These are phyloP conservation scores for Meripilus lineatus DNA, from an alignment of 1,284 basidiomycete genomes.

Conservation along the genomic window DNA sequence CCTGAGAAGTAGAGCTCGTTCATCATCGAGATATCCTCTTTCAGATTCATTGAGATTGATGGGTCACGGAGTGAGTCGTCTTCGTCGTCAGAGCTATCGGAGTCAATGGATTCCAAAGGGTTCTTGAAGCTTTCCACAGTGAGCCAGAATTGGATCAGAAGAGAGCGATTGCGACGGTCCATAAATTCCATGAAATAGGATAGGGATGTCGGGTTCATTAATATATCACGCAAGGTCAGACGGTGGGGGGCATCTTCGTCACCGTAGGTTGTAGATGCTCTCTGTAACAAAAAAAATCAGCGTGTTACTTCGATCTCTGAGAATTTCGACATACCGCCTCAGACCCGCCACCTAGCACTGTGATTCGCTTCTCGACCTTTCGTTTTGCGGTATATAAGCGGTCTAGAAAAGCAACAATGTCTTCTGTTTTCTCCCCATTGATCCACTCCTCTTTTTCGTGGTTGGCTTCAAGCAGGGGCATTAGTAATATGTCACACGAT, in stretches of 20 bases:
- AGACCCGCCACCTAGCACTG: conserved; percentile 67
- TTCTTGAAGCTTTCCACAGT: conserved; percentile 97
- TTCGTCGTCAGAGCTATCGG: conserved; percentile 63
- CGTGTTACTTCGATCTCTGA: not conserved
- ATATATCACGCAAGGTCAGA: conserved; percentile 63
- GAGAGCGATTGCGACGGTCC: conserved; percentile 82
- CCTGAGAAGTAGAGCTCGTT: conserved; percentile 81
- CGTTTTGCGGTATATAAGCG: conserved; percentile 84
- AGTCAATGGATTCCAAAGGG: conserved; percentile 82
- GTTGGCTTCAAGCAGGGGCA: conserved; percentile 44
- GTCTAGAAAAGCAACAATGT: conserved; percentile 83
- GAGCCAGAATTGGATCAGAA: conserved; percentile 95
- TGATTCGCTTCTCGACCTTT: conserved; percentile 82
- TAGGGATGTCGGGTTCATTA: conserved; percentile 83
- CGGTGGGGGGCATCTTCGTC: conserved; percentile 23
- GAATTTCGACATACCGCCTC: conserved; percentile 44
- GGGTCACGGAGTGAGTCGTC: conserved; percentile 58
- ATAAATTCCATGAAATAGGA: conserved; percentile 98
- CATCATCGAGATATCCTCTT: conserved; percentile 86
- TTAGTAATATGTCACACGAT: not conserved
- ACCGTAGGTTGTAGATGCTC: conserved; percentile 21
- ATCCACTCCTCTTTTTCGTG: conserved; percentile 85
- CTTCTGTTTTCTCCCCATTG: conserved; percentile 76
- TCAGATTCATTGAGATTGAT: conserved; percentile 57
- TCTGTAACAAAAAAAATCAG: not conserved